phyloP scores from a whole-genome alignment of 2,329 filamentous ascomycete species.

The Fusarium phyllophilum region DNA sequence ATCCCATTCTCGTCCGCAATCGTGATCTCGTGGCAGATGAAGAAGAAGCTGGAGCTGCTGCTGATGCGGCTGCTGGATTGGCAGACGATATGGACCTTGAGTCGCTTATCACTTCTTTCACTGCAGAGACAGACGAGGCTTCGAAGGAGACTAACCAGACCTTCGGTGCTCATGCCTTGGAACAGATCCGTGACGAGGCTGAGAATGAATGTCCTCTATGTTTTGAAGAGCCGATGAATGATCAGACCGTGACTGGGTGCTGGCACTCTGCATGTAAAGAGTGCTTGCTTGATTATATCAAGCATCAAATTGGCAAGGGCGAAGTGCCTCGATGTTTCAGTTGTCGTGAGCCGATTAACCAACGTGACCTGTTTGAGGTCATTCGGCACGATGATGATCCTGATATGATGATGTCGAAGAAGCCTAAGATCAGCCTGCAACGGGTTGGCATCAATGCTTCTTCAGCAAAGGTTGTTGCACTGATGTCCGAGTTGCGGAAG shows the following conservation, averaged over 20 bases:
- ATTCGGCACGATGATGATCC: conserved; percentile 77
- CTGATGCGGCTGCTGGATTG: conserved; percentile 82
- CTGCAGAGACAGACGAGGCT: conserved; percentile 70
- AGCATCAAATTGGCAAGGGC: conserved; percentile 82
- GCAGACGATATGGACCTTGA: conserved; percentile 97
- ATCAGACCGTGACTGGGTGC: conserved; percentile 93
- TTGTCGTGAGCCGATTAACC: conserved; percentile 84
- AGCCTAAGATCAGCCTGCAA: conserved; percentile 68
- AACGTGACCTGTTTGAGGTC: conserved; percentile 90
- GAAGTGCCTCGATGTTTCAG: conserved; percentile 87
- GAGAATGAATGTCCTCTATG: conserved; percentile 94
- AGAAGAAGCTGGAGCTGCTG: conserved; percentile 77
- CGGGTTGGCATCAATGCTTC: conserved; percentile 72
- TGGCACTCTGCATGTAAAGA: conserved; percentile 98
- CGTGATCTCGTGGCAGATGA: conserved; percentile 87
- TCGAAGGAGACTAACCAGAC: conserved; percentile 65
- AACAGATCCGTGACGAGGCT: conserved; percentile 90
- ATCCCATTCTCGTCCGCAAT: conserved; percentile 89
- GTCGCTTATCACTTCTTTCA: conserved; percentile 85
- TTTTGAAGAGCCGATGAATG: conserved; percentile 93
- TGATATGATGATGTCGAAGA: conserved; percentile 54
- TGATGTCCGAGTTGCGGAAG: conserved; percentile 78
- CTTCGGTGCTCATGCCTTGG: conserved; percentile 87
- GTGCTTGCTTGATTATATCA: conserved; percentile 89
- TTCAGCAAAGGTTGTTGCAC: conserved; percentile 86